Percentiles rank a stretch among this genome's conserved stretches.
These are phyloP conservation scores for Chrysoporthe puriensis DNA, from an alignment of 2,329 filamentous ascomycete species.

Conservation along the genomic window DNA sequence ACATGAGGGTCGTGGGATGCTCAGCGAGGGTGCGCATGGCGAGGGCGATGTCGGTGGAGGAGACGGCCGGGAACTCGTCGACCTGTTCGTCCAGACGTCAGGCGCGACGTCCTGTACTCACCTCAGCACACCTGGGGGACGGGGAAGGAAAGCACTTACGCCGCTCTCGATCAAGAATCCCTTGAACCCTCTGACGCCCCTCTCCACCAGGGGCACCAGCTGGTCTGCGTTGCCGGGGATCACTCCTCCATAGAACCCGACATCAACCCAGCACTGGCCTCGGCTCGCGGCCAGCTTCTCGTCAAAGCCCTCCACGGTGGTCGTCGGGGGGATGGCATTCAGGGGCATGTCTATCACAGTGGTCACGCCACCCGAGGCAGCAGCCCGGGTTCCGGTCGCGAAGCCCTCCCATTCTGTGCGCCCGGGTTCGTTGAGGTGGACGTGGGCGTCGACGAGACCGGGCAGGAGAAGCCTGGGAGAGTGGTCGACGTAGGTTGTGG, in stretches of 20 bases:
- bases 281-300: conserved; percentile 84
- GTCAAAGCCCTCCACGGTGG: conserved; percentile 78
- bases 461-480: conserved; percentile 84
- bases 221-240: conserved; percentile 86
- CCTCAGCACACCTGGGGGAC: too few relatives aligned
- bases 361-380: conserved; percentile 93
- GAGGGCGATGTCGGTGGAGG: conserved; percentile 73
- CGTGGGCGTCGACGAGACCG: conserved; percentile 93
- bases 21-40: conserved; percentile 82
- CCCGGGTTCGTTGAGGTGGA: conserved; percentile 96
- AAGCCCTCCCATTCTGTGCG: conserved; percentile 99
- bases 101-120: neutral
- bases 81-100: conserved; percentile 56
- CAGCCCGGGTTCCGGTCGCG: conserved; percentile 89
- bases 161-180: conserved; percentile 97
- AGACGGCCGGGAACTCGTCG: conserved; percentile 94
- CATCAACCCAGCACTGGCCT: conserved; percentile 95
- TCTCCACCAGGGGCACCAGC: conserved; percentile 77
- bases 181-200: conserved; percentile 93
- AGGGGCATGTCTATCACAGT: conserved; percentile 98
- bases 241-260: conserved; percentile 96
- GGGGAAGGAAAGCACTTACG: conserved; percentile 56
- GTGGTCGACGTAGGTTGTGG: conserved; percentile 79
- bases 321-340: conserved; percentile 96
- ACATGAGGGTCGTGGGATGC: conserved; percentile 91